Evolutionary conservation across 1,284 basidiomycete species (phyloP).

Genomic region (Anthracocystis panici-leucophaei): DNA sequence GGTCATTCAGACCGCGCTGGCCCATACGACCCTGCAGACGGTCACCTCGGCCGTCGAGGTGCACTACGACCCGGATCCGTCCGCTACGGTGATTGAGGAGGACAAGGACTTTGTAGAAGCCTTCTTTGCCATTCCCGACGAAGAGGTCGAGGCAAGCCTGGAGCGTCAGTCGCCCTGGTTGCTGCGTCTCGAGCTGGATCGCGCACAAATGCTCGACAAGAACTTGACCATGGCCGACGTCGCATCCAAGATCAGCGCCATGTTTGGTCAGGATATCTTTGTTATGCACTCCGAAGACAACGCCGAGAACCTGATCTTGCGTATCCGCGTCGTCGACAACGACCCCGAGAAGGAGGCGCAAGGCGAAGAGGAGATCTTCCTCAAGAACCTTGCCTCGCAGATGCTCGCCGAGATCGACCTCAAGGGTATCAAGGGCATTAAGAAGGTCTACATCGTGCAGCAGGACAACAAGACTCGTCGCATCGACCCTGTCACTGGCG

Average conservation of each 20-base stretch:
- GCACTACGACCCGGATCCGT: slow-evolving; percentile 96
- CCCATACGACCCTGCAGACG: slow-evolving; percentile 92
- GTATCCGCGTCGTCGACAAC: slow-evolving; percentile 88
- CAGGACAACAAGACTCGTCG: slow-evolving; percentile 79
- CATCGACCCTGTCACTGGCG: slow-evolving; percentile 64
- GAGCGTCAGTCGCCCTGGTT: slow-evolving; percentile 97
- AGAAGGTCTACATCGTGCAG: slow-evolving; percentile 91
- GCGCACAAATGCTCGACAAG: slow-evolving; percentile 97
- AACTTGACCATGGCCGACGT: slow-evolving; percentile 96
- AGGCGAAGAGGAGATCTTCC: slow-evolving; percentile 94
- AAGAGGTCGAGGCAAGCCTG: slow-evolving; percentile 90
- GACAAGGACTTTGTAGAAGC: slow-evolving; percentile 96
- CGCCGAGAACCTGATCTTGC: slow-evolving; percentile 95
- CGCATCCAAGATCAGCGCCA: slow-evolving; percentile 90
- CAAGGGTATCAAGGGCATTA: slow-evolving; percentile 88
- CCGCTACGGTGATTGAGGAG: slow-evolving; percentile 93
- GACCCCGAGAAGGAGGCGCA: slow-evolving; percentile 91
- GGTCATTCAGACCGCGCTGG: slow-evolving; percentile 89
- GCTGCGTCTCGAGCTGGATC: slow-evolving; percentile 94
- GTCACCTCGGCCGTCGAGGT: slow-evolving; percentile 96
- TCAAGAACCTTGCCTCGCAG: slow-evolving; percentile 93
- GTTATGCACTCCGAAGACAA: slow-evolving; percentile 99
- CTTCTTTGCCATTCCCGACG: slow-evolving; percentile 99
- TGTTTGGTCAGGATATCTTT: slow-evolving; percentile 95
- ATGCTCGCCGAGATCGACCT: slow-evolving; percentile 95